Conservation (phyloP, 352 stramenopile genomes). For the Peronospora destructor region DNA sequence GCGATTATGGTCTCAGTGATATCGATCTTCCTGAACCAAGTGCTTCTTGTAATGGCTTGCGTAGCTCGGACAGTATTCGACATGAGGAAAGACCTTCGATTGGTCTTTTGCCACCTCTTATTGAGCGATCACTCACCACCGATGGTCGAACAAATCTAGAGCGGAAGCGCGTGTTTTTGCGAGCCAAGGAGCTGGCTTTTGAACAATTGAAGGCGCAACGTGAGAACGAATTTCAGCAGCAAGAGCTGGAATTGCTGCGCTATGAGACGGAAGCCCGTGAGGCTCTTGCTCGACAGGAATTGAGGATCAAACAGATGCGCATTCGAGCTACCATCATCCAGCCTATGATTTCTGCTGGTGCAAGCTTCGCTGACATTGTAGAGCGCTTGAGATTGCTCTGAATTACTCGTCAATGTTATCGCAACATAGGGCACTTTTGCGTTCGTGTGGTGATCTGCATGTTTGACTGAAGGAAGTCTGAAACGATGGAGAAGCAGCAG, state of each 20-base stretch:
- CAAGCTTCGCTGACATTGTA: conserved; percentile 7
- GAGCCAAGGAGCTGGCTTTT: conserved; percentile 23
- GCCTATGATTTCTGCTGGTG: conserved; percentile 17
- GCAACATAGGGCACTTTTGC: too few species aligned
- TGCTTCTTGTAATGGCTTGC: not conserved
- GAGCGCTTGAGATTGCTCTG: conserved; percentile 18
- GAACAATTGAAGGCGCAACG: conserved; percentile 20
- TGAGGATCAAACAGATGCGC: conserved; percentile 17
- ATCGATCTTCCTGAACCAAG: conserved; percentile 1
- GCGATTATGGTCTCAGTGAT: conserved; percentile 10
- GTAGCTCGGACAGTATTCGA: not conserved
- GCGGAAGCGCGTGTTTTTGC: conserved; percentile 17
- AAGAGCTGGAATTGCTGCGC: conserved; percentile 18
- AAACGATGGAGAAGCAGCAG: not conserved
- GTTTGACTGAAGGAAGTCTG: too few species aligned
- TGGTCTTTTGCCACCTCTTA: conserved; percentile 12
- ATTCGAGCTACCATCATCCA: conserved; percentile 21
- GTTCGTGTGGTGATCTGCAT: too few species aligned
- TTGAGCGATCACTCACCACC: not conserved
- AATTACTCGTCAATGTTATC: not conserved
- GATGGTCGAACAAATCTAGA: conserved; percentile 7
- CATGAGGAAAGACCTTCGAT: not conserved
- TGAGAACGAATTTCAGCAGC: conserved; percentile 21
- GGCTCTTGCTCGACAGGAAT: conserved; percentile 10
- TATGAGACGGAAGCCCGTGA: conserved; percentile 21